Base-by-base conservation (phyloP, 192 early-diverging fungal species). In the Coemansia asiatica region DNA sequence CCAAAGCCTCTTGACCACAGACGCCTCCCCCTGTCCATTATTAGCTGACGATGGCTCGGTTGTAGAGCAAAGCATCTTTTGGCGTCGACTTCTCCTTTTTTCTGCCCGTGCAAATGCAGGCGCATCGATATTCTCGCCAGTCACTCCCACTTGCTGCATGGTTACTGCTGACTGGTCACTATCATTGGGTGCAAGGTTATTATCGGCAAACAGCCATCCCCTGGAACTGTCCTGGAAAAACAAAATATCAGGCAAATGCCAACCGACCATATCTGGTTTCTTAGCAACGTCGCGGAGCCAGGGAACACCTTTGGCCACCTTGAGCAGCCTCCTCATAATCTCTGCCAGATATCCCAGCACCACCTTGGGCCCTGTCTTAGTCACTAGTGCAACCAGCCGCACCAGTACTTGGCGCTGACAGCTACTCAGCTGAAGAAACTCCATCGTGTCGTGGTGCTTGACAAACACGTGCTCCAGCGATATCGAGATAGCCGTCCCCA, bases 91-190 rank as follows among this genome's bases (percentile, higher is more conserved):
- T 19, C 75, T 13, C 25, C 27, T 22, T 4, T 13, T 21, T 55
- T 72, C 59, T 1, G 70, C 65, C 22, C 66, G 61, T 13, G 35
- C 60, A 66, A 59, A 78, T 25, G 75, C 36, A 1, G 75, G 75
- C 2, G 69, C 53, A 10, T 56, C 38, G 10, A 21, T 47, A 0
- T 48, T 16, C 35, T 21, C 36, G 21, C 6, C 49, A 27, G 25
- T 16, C 18, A 5, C 16, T 13, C n/a, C 18, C 18, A 1, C 18
- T 10, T 4, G 60, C 35, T 33, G 28, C 13, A 36, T 36, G 35
- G 35, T 0, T 36, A n/a, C n/a, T n/a, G n/a, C n/a, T n/a, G n/a
- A n/a, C n/a, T n/a, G n/a, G n/a, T n/a, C n/a, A n/a, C n/a, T n/a
- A n/a, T n/a, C n/a, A n/a, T n/a, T n/a, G n/a, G n/a, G n/a, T n/a